phyloP scores from a whole-genome alignment of 2,329 filamentous ascomycete genomes.

The Colletotrichum orchidophilum region DNA sequence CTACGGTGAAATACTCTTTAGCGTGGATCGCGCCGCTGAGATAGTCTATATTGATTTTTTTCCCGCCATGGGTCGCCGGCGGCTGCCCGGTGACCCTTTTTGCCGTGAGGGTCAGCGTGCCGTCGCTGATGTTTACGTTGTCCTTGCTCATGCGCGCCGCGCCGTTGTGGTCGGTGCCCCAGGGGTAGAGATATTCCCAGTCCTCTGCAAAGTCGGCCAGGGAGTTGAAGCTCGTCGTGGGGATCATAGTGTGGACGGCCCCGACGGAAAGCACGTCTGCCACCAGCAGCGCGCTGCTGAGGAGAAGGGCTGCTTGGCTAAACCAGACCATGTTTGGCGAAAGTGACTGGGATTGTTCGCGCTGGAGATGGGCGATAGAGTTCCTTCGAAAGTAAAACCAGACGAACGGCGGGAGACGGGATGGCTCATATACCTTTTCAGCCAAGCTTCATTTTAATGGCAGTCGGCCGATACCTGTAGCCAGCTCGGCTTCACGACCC shows the following conservation, averaged over 20 bases:
- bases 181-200: conserved; percentile 62
- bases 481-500: not conserved
- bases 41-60: conserved; percentile 59
- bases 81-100: conserved; percentile 52
- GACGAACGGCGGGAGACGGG: not conserved
- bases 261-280: conserved; percentile 15
- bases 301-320: conserved; percentile 14
- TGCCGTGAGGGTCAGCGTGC: conserved; percentile 58
- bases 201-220: conserved; percentile 48
- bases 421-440: conserved; percentile 3
- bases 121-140: conserved; percentile 52
- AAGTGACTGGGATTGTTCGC: not conserved
- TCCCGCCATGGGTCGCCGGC: conserved; percentile 47
- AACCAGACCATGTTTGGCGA: conserved; percentile 11
- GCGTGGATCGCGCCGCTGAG: conserved; percentile 56
- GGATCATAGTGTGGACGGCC: conserved; percentile 28
- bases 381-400: not conserved
- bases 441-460: conserved; percentile 5
- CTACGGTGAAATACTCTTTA: conserved; percentile 50
- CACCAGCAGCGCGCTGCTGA: conserved; percentile 24
- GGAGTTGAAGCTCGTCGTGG: conserved; percentile 22
- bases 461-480: not conserved
- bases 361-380: not conserved
- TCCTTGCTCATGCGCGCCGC: conserved; percentile 62
- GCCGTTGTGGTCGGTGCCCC: conserved; percentile 67